Percentiles rank a stretch among this genome's conserved stretches.
Conservation (phyloP, 192 early-diverging fungal genomes). For the Lobosporangium transversale region DNA sequence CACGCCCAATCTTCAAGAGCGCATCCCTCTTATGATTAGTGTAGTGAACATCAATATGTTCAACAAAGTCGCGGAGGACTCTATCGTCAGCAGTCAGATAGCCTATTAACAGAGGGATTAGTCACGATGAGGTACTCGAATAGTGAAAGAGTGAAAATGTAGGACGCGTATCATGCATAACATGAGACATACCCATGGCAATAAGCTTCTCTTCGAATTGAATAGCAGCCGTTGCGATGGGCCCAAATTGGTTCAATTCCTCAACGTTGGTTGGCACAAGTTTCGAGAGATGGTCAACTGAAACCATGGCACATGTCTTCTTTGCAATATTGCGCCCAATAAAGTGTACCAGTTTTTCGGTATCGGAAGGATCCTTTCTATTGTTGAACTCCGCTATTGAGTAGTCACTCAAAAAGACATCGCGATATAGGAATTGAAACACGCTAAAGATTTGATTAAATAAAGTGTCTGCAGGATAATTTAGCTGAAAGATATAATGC, state of each 20-base stretch:
- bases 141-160: background rate
- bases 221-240: slow-evolving; percentile 25
- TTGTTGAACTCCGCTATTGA: slow-evolving; percentile 30
- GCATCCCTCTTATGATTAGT: slow-evolving; percentile 56
- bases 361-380: slow-evolving; percentile 19
- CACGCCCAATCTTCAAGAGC: slow-evolving; percentile 55
- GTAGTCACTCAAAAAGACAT: slow-evolving; percentile 27
- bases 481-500: background rate
- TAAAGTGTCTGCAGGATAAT: slow-evolving; percentile 9
- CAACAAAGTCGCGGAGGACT: slow-evolving; percentile 52
- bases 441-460: slow-evolving; percentile 23
- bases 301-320: slow-evolving; percentile 37
- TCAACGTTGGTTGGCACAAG: slow-evolving; percentile 35
- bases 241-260: slow-evolving; percentile 31
- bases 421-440: slow-evolving; percentile 22
- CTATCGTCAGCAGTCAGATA: slow-evolving; percentile 40
- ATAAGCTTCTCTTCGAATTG: slow-evolving; percentile 54
- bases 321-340: slow-evolving; percentile 37
- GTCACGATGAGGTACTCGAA: background rate
- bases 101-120: slow-evolving; percentile 5
- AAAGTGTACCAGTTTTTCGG: slow-evolving; percentile 26
- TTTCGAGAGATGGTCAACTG: slow-evolving; percentile 32
- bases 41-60: slow-evolving; percentile 60
- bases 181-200: slow-evolving; percentile 50
- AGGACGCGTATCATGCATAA: background rate